Evolutionary conservation across 768 basidiomycete species (phyloP), one percentile per base, ranked within the genome.

Genomic region (Leccinum subgranulosum): DNA sequence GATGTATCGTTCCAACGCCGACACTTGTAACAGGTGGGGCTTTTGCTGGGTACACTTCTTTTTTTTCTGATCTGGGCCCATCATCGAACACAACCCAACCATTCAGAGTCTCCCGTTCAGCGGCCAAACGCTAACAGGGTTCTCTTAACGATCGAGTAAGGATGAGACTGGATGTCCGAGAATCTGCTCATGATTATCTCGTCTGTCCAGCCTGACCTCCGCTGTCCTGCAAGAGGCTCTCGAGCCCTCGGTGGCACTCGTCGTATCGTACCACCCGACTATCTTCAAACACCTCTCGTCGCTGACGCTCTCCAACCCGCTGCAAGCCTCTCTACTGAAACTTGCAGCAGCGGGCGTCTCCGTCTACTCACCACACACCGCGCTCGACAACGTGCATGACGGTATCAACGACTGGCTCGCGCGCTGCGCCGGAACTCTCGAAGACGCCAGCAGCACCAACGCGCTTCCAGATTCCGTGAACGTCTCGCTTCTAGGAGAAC

Each of bases 381-480:
- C 92, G 0, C 80, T 97, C 17, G 96, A 98, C 74, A 80, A 80
- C n/a, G 85, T 90, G 1, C 80, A 82, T 64, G 90, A 83, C 6
- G 95, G 96, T 0, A 83, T 96, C 53, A 97, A 96, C 67, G 93
- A 95, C 73, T 97, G 91, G 90, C 81, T 94, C 15, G 89, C 84
- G 1, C 67, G 76, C 69, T 83, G 80, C 34, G 69, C 82, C 33
- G 73, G 83, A 60, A 75, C 73, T 49, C 60, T 64, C 6, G 67
- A 66, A 28, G 54, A 65, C 19, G 73, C 60, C 17, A 69, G 64
- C 43, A 17, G n/a, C 8, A 10, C 19, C 41, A 11, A 19, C 41
- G 19, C n/a, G n/a, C 75, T 72, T 5, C 74, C 59, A 58, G 57
- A 45, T 41, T 59, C 65, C 45, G 58, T 64, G 48, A 48, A 63